A percentile compares a stretch with the other conserved stretches of the same genome.
Evolutionary conservation across 2,329 filamentous ascomycete genomes (phyloP).

Genomic region (Botrytis fabae): DNA sequence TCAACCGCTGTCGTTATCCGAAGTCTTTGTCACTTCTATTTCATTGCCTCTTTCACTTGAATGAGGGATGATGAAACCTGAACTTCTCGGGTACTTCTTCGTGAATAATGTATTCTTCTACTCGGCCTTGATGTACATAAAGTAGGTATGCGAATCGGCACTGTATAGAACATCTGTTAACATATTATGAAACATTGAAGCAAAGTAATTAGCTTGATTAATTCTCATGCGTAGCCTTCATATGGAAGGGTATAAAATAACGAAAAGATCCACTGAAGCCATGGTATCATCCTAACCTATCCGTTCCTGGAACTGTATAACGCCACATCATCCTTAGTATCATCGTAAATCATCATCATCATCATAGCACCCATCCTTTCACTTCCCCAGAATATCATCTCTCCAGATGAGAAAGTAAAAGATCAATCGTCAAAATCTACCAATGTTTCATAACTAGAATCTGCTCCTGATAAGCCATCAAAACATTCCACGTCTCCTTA

Average conservation of each 20-base stretch:
- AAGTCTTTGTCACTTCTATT: background rate
- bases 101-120: background rate
- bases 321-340: background rate
- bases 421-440: constrained; percentile 45
- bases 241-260: constrained; percentile 8
- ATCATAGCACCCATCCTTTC: background rate
- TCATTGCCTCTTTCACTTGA: background rate
- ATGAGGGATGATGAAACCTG: background rate
- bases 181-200: background rate
- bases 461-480: constrained; percentile 67
- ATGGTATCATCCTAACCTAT: constrained; percentile 10
- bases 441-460: constrained; percentile 69
- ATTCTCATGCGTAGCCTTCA: background rate
- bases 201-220: background rate
- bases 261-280: constrained; percentile 2
- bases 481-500: constrained; percentile 71
- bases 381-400: background rate
- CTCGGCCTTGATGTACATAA: background rate
- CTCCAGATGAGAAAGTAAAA: background rate
- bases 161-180: background rate
- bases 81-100: background rate
- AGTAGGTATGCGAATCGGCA: background rate
- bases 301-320: background rate
- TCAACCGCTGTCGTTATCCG: background rate
- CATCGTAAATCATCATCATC: background rate